Evolutionary conservation across 2,329 filamentous ascomycete genomes (phyloP).

Genomic region (Didymella lethalis): DNA sequence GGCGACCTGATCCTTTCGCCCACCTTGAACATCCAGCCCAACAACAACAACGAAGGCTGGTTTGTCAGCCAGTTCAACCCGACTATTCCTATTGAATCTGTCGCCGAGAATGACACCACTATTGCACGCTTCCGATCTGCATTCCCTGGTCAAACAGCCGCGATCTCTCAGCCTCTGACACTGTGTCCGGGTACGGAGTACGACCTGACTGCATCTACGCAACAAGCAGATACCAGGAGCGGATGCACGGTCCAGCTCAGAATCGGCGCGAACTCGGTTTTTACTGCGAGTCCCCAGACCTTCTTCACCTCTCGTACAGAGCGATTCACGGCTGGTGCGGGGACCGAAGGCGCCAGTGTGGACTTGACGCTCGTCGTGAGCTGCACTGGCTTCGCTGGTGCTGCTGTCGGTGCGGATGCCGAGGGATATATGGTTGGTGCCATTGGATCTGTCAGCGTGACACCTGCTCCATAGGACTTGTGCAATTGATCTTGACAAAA

Average conservation of each 20-base stretch:
- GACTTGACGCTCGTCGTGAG: constrained; percentile 32
- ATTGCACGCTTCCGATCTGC: constrained; percentile 37
- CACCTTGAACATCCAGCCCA: constrained; percentile 29
- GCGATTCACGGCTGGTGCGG: constrained; percentile 32
- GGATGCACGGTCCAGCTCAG: constrained; percentile 31
- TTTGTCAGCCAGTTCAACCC: constrained; percentile 25
- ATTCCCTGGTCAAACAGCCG: constrained; percentile 28
- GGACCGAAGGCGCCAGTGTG: constrained; percentile 29
- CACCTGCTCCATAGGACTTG: background rate
- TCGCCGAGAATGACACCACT: constrained; percentile 19
- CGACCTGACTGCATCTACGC: constrained; percentile 21
- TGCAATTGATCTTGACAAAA: background rate
- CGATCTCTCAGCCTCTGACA: constrained; percentile 37
- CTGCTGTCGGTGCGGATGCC: constrained; percentile 23
- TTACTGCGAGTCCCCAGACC: constrained; percentile 29
- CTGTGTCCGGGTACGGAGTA: constrained; percentile 40
- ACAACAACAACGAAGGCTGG: constrained; percentile 34
- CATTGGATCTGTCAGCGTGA: constrained; percentile 11
- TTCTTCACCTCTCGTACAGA: constrained; percentile 21
- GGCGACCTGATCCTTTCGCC: constrained; percentile 41
- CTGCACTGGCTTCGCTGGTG: constrained; percentile 33
- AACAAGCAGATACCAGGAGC: constrained; percentile 28
- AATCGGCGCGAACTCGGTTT: constrained; percentile 27
- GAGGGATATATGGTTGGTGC: constrained; percentile 31
- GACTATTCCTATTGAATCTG: constrained; percentile 29